These are phyloP conservation scores for Hyaloscypha variabilis DNA, from an alignment of 495 filamentous ascomycete genomes.

Conservation along the genomic window DNA sequence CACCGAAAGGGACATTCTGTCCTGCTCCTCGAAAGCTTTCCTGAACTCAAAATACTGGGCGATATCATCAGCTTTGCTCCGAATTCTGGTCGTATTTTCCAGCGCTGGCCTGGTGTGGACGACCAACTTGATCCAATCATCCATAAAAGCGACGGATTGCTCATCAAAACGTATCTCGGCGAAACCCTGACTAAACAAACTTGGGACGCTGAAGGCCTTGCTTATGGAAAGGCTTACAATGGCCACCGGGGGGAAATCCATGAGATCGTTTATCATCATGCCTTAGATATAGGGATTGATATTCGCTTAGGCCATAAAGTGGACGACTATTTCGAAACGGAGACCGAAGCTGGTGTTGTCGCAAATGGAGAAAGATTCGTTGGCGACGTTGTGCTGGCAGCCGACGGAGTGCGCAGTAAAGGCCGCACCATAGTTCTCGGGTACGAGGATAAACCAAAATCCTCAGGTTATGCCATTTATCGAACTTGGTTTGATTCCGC, in stretches of 20 bases:
- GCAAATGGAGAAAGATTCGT: slow-evolving; percentile 51
- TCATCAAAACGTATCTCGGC: slow-evolving; percentile 37
- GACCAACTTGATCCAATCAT: slow-evolving; percentile 51
- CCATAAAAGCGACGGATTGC: slow-evolving; percentile 45
- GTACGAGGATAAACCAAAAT: slow-evolving; percentile 62
- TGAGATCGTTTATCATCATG: slow-evolving; percentile 60
- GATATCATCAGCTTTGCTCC: slow-evolving; percentile 55
- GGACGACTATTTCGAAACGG: slow-evolving; percentile 61
- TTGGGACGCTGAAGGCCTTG: slow-evolving; percentile 38
- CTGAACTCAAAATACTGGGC: slow-evolving; percentile 48
- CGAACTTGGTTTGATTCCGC: slow-evolving; percentile 61
- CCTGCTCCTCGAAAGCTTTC: slow-evolving; percentile 51
- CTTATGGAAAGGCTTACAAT: slow-evolving; percentile 54
- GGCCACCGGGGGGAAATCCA: slow-evolving; percentile 68
- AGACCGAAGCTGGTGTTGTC: slow-evolving; percentile 55
- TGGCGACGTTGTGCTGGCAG: slow-evolving; percentile 62
- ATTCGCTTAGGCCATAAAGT: slow-evolving; percentile 58
- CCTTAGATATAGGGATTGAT: slow-evolving; percentile 55
- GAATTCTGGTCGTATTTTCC: slow-evolving; percentile 48
- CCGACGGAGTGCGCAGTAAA: slow-evolving; percentile 63
- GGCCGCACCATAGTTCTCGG: slow-evolving; percentile 63
- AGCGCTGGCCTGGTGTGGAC: slow-evolving; percentile 50
- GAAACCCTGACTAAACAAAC: slow-evolving; percentile 41
- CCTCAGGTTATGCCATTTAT: slow-evolving; percentile 63
- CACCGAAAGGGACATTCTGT: slow-evolving; percentile 63